These are phyloP conservation scores for Collybia sp. DNA, from an alignment of 768 basidiomycete species.

Conservation along the genomic window DNA sequence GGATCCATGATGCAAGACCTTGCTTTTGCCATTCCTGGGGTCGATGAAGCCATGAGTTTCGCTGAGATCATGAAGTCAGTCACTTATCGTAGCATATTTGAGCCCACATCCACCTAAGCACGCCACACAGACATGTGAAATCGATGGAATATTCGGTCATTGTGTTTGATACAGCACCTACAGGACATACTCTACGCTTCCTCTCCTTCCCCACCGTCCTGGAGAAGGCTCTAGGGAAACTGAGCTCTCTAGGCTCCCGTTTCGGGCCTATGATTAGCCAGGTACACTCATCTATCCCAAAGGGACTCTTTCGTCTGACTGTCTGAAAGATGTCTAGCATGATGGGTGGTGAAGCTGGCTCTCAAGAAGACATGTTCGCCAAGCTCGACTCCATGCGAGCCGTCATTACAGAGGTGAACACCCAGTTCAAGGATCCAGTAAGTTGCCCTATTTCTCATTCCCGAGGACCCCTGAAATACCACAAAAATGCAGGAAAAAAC, in stretches of 20 bases:
- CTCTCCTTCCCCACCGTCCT: slow-evolving; percentile 98
- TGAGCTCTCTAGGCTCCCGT: slow-evolving; percentile 87
- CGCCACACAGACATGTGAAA: slow-evolving; percentile 81
- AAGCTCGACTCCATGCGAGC: slow-evolving; percentile 96
- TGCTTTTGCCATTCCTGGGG: slow-evolving; percentile 98
- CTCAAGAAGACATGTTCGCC: slow-evolving; percentile 98
- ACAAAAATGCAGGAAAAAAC: slow-evolving; percentile 79
- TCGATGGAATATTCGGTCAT: slow-evolving; percentile 99
- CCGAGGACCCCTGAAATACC: neutral
- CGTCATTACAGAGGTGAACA: slow-evolving; percentile 97
- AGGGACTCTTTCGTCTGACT: neutral
- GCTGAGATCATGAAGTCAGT: slow-evolving; percentile 99
- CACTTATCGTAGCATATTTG: neutral
- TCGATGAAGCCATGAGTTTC: slow-evolving; percentile 99
- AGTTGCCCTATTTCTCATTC: slow-evolving; percentile 20
- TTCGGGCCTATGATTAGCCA: slow-evolving; percentile 98
- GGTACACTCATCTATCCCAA: slow-evolving; percentile 21
- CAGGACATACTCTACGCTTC: slow-evolving; percentile 97
- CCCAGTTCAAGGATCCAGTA: slow-evolving; percentile 98
- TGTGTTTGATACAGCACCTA: slow-evolving; percentile 98
- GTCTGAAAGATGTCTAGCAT: slow-evolving; percentile 79
- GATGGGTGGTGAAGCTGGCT: slow-evolving; percentile 89
- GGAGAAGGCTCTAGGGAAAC: slow-evolving; percentile 94
- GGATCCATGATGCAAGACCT: slow-evolving; percentile 99
- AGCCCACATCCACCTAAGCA: slow-evolving; percentile 4